Base-by-base conservation (phyloP, 148 eudicot species). In the Amaranthus palmeri region DNA sequence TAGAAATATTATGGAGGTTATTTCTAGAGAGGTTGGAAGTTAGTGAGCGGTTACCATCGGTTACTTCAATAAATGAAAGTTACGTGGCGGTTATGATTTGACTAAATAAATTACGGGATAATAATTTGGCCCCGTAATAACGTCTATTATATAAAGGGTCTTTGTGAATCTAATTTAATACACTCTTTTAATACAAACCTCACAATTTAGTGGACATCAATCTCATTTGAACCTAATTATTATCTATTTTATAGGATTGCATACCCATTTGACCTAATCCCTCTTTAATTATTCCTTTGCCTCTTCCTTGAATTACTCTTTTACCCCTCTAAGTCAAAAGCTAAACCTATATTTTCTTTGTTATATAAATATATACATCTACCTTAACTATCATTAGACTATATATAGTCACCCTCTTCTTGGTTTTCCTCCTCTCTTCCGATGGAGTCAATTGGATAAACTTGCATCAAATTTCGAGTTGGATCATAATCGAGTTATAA, bases 271-370 rank as follows among this genome's bases (percentile, higher is more conserved):
- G 43, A 55, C 51, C 40, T 69, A 72, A 65, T 53, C 69, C 73
- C 10, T 44, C 15, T 12, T 46, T 69, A 13, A 0, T 69, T 9
- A 7, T 18, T 10, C 57, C 36, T 68, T 74, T 41, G 62, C 63
- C 46, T 60, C 51, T 61, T 58, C 14, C 17, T 14, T 47, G 42
- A 65, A 70, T n/a, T 54, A 51, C 71, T 44, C 15, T 71, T 40
- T 51, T 65, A 10, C 79, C 60, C 18, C 61, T 56, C 18, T 65
- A 77, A 77, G 79, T 77, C 79, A 76, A 76, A 55, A 4, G 18
- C 42, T 54, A 65, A 45, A 66, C 47, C 13, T 45, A 46, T 65
- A 17, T 63, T 4, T 73, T 14, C 52, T 18, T 43, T 55, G 55
- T 54, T 36, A 42, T 50, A 4, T 18, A 5, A 4, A 49, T 14